Percentiles rank a stretch among this genome's conserved stretches.
These are phyloP conservation scores for Malassezia japonica DNA, from an alignment of 1,284 basidiomycete species.

Conservation along the genomic window DNA sequence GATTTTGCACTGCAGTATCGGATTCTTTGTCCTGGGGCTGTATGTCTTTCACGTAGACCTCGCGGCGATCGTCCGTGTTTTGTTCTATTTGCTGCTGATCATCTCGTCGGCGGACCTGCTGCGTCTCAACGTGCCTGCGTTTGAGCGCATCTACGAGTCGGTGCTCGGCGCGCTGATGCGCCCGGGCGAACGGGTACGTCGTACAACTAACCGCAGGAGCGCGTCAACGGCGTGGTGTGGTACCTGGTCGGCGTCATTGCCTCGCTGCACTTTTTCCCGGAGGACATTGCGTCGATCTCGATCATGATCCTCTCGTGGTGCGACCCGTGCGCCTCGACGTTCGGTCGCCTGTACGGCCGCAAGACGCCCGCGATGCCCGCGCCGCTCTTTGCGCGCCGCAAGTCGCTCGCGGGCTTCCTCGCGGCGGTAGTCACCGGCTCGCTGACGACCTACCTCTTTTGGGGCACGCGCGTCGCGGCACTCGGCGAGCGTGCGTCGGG, in stretches of 20 bases:
- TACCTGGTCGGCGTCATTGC: constrained; percentile 84
- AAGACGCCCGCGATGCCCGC: constrained; percentile 65
- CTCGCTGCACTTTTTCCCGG: constrained; percentile 58
- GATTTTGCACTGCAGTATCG: constrained; percentile 77
- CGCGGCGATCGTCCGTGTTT: constrained; percentile 57
- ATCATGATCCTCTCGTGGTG: constrained; percentile 70
- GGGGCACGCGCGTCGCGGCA: constrained; percentile 52
- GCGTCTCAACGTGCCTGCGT: constrained; percentile 61
- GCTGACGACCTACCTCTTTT: constrained; percentile 66
- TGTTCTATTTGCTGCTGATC: constrained; percentile 61
- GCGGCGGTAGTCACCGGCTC: constrained; percentile 73
- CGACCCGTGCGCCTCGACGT: constrained; percentile 85
- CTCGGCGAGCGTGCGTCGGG: constrained; percentile 27
- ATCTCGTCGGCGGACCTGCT: constrained; percentile 70
- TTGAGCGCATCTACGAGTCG: constrained; percentile 68
- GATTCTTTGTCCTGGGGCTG: constrained; percentile 72
- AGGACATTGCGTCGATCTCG: constrained; percentile 42
- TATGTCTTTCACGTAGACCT: constrained; percentile 52
- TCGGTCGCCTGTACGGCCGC: constrained; percentile 74
- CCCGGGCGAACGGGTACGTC: constrained; percentile 69
- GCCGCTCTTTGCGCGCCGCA: constrained; percentile 70
- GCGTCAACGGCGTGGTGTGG: constrained; percentile 71
- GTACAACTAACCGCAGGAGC: constrained; percentile 17
- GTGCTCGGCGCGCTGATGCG: constrained; percentile 82
- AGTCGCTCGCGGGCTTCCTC: constrained; percentile 78